Evolutionary conservation across 345 rosid species (phyloP), one percentile per base, ranked within the genome.

Genomic region (Citrus trifoliata): DNA sequence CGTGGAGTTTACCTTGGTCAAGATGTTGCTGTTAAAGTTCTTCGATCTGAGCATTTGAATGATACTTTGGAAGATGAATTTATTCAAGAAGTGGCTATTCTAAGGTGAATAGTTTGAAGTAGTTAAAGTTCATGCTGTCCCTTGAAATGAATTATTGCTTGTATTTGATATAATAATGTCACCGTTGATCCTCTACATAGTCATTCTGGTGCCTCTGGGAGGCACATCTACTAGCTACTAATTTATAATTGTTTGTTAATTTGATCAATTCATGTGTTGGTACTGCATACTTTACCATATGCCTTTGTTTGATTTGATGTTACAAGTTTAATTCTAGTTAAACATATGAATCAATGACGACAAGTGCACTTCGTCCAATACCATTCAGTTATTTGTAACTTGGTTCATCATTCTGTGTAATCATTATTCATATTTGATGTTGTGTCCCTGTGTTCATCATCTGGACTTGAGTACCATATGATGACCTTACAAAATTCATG

Each of bases 21-120:
- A 85, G 94, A 90, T 84, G 97, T 92, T 73, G 97, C 94, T 27
- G 59, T 92, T 71, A 92, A 92, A 82, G 73, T 89, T 70, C 89
- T 92, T 73, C 86, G 90, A 82, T 82, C 93, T 67, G 94, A 88
- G 81, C 89, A 88, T 74, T 76, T 92, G 77, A 89, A 79, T 75
- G 86, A 77, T 82, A 77, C 89, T 67, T 75, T 86, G 76, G 87
- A 84, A 79, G 86, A 85, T 12, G 93, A 90, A 79, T 90, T 92
- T 84, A 81, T 88, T 30, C 97, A 89, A 75, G 97, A 92, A 82
- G 89, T 92, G 82, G 86, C 89, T 70, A 90, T 92, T 75, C 83
- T 92, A 62, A 87, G 89, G 97, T 92, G 73, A 86, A 63, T 75
- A 63, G 55, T 63, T 70, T 56, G 74, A 61, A 78, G 62, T 56